Percentiles rank a stretch among this genome's conserved stretches.
Conservation (phyloP, 1,139 yeast species). For the Starmera stellimalicola region DNA sequence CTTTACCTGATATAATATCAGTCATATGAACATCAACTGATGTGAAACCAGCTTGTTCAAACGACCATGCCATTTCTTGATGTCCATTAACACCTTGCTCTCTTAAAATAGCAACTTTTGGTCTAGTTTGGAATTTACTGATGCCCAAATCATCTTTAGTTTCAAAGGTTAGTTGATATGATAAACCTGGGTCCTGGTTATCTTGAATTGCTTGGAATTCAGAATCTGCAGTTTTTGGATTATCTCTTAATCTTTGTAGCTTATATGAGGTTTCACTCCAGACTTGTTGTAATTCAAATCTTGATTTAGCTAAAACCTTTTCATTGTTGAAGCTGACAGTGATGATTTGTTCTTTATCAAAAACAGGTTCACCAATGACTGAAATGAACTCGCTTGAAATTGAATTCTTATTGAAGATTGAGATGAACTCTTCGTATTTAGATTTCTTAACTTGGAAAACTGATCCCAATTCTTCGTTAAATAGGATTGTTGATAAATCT, state of each 20-base stretch:
- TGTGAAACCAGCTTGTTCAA: slow-evolving; percentile 90
- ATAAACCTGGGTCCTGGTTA: slow-evolving; percentile 83
- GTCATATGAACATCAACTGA: slow-evolving; percentile 96
- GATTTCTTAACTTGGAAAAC: slow-evolving; percentile 74
- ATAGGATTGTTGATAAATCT: slow-evolving; percentile 45
- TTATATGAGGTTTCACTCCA: slow-evolving; percentile 91
- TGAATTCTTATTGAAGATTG: slow-evolving; percentile 47
- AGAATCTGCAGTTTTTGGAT: slow-evolving; percentile 83
- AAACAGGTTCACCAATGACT: slow-evolving; percentile 58
- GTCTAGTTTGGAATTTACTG: slow-evolving; percentile 36
- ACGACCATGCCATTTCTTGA: slow-evolving; percentile 97
- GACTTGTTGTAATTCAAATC: slow-evolving; percentile 66
- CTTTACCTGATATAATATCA: slow-evolving; percentile 69
- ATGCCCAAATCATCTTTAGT: slow-evolving; percentile 36
- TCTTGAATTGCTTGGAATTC: slow-evolving; percentile 71
- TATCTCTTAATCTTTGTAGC: slow-evolving; percentile 88
- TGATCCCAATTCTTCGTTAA: slow-evolving; percentile 93
- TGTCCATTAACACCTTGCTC: slow-evolving; percentile 99
- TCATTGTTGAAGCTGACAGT: slow-evolving; percentile 38
- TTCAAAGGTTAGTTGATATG: slow-evolving; percentile 66
- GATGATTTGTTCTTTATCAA: slow-evolving; percentile 44
- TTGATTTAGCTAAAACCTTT: slow-evolving; percentile 39
- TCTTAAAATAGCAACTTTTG: slow-evolving; percentile 91
- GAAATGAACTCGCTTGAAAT: slow-evolving; percentile 47
- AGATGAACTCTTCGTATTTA: slow-evolving; percentile 45